Evolutionary conservation across 2,329 filamentous ascomycete species (phyloP), one percentile per base, ranked within the genome.

Genomic region (Cladosporium phlei): DNA sequence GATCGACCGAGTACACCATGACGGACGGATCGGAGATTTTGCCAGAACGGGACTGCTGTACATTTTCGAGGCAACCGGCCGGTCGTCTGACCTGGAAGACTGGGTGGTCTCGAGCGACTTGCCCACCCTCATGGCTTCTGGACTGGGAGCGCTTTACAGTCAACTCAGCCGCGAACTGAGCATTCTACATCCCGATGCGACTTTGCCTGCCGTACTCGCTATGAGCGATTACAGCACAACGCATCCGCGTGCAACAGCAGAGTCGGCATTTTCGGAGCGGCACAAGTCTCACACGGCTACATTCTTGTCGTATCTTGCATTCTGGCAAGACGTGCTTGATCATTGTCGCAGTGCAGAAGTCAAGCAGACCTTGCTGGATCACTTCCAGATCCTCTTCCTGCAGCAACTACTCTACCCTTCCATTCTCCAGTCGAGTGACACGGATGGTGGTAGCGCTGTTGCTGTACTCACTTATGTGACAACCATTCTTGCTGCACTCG

Each of bases 61-160:
- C 68, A 87, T 98, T 50, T 95, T 97, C 57, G 91, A 97, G 68
- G 87, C 88, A 1, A 88, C 91, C 0, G 91, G 88, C 0, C 85
- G 82, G 55, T 95, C 89, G 1, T 79, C 82, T 16, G 78, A 82
- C 1, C 68, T 98, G 49, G 93, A 98, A 69, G 86, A 88, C 60
- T 98, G 93, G 93, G 87, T 98, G 54, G 88, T 97, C 37, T 90
- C 95, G 63, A 96, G 91, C 65, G 93, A 98, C 64, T 74, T 98
- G 43, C 93, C 93, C 10, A 97, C 93, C 0, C 74, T 97, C 54
- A 97, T 98, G 93, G 93, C 93, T 3, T 97, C 89, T 0, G 93
- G 93, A 0, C 71, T 98, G 1, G 93, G 93, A 12, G 93, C 82
- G 8, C 79, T 75, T 60, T 85, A 85, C 64, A 85, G 82, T 58